A percentile compares a stretch with the other conserved stretches of the same genome.
Conservation (phyloP, 805 yeast species). For the Vanderwaltozyma verrucispora region DNA sequence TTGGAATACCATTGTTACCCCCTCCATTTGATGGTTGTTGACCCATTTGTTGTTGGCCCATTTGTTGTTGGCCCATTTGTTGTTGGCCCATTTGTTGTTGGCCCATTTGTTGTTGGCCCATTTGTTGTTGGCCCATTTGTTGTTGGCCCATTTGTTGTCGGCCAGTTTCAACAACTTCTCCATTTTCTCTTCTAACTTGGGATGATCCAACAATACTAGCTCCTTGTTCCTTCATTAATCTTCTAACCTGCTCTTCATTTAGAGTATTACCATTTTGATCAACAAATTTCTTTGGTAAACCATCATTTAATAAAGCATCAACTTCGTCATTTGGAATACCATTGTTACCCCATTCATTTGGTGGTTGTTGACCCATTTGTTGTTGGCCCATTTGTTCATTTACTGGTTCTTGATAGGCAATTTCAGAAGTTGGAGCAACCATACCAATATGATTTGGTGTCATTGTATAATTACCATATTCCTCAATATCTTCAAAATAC, state of each 20-base stretch:
- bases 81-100: background rate
- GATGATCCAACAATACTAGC: slow-evolving; percentile 2
- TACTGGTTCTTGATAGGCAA: background rate
- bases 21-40: background rate
- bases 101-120: background rate
- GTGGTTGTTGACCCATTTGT: background rate
- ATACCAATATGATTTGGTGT: background rate
- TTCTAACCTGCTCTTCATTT: slow-evolving; percentile 2
- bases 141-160: background rate
- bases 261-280: slow-evolving; percentile 4
- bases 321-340: background rate
- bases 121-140: background rate
- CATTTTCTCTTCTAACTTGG: background rate
- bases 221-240: slow-evolving; percentile 1
- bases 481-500: slow-evolving; percentile 32
- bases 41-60: background rate
- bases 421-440: background rate
- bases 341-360: background rate
- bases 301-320: background rate
- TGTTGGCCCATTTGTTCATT: background rate
- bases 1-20: background rate
- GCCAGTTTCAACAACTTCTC: background rate
- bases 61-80: background rate
- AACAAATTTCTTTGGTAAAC: slow-evolving; percentile 2
- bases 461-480: slow-evolving; percentile 11